Evolutionary conservation across 2,329 filamentous ascomycete species (phyloP).

Genomic region (Fusarium graminum): DNA sequence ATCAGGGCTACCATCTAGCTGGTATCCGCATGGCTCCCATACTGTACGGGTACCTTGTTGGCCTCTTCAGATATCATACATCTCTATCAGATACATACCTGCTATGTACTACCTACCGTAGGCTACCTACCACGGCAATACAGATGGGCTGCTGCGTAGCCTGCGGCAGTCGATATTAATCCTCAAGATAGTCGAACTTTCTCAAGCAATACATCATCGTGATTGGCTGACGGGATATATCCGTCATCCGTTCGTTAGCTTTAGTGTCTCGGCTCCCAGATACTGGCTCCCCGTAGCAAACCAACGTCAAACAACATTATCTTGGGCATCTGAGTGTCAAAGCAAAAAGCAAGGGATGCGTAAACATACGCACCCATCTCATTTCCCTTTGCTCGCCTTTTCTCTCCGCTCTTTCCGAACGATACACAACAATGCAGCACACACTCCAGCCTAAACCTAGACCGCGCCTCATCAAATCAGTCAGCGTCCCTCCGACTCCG

Average conservation of each 20-base stretch:
- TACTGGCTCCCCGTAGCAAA: conserved; percentile 26
- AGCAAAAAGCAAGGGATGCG: conserved; percentile 23
- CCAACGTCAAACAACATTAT: conserved; percentile 7
- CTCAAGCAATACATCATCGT: neutral
- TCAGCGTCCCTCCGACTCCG: conserved; percentile 1
- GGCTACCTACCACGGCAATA: neutral
- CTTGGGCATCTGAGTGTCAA: conserved; percentile 4
- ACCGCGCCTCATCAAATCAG: neutral
- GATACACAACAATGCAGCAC: neutral
- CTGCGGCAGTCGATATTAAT: conserved; percentile 27
- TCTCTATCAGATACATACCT: neutral
- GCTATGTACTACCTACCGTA: too few species aligned
- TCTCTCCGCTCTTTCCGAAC: conserved; percentile 15
- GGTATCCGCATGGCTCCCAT: neutral
- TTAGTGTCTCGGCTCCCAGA: conserved; percentile 19
- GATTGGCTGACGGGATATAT: conserved; percentile 22
- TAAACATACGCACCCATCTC: conserved; percentile 18
- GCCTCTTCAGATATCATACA: neutral
- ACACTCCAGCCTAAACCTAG: conserved; percentile 6
- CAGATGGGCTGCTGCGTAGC: neutral
- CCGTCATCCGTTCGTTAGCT: conserved; percentile 10
- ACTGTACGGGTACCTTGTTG: neutral
- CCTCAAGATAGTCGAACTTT: conserved; percentile 23
- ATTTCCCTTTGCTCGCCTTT: conserved; percentile 1
- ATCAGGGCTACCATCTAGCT: neutral